Evolutionary conservation across 768 basidiomycete genomes (phyloP), one percentile per base, ranked within the genome.

Genomic region (Boletus huronensis): DNA sequence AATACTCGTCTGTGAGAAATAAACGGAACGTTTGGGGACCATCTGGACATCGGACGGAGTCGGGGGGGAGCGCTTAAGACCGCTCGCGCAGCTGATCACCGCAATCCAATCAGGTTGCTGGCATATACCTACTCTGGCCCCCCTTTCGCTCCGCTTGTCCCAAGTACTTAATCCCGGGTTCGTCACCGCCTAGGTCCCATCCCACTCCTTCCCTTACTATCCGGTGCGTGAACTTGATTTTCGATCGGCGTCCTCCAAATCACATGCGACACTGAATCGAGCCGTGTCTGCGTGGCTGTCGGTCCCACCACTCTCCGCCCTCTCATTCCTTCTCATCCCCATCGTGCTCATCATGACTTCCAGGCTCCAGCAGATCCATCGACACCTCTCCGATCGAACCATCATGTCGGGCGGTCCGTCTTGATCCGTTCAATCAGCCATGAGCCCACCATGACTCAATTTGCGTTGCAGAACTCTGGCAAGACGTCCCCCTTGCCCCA

Each of bases 401-500:
- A 74, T 32, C 57, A 84, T 83, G 82, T 75, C 77, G 26, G 78
- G 77, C 70, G 84, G 85, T 85, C 67, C 52, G 80, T 61, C 40
- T 35, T 57, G 55, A 58, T 68, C 50, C 52, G 52, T 43, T 41
- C 7, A 2, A 29, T 29, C 16, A 1, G 0, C 21, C 28, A 42
- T 35, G 43, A 19, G 10, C 44, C 21, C 32, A 14, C 49, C 42
- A 19, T 50, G 40, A 50, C 51, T 31, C 28, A 10, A 45, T 46
- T 17, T 46, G 8, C 23, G n/a, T 39, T 19, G 47, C 70, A 91
- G 89, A 90, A 77, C 68, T 74, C 47, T 93, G 90, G 90, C 75
- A 85, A 57, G 68, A 74, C 52, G 87, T 93, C 25, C 87, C 89
- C 36, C 83, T 91, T 57, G 91, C 91, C 19, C 91, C 91, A 35